Percentiles rank a stretch among this genome's conserved stretches.
Evolutionary conservation across 108 stramenopile species (phyloP).

Genomic region (Cyclotella baltica): DNA sequence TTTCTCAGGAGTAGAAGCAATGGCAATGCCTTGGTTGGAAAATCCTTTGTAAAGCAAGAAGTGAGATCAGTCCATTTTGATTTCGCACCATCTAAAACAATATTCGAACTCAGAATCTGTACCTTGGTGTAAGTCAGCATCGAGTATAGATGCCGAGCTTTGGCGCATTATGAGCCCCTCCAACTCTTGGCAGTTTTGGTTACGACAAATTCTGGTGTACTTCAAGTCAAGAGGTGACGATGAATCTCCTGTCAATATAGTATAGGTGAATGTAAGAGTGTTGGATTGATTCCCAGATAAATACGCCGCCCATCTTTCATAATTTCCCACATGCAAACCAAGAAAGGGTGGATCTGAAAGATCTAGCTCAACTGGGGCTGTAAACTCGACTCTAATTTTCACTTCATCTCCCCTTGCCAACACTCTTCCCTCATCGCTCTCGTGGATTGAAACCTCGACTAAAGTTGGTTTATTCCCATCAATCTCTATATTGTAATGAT

Average conservation of each 20-base stretch:
- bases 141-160: slow-evolving; percentile 18
- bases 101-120: not conserved
- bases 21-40: slow-evolving; percentile 27
- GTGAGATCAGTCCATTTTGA: not conserved
- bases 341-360: slow-evolving; percentile 22
- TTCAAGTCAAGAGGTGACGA: slow-evolving; percentile 29
- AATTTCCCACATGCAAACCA: slow-evolving; percentile 16
- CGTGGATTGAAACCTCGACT: slow-evolving; percentile 18
- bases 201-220: slow-evolving; percentile 26
- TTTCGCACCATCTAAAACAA: not conserved
- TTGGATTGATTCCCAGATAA: slow-evolving; percentile 35
- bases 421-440: slow-evolving; percentile 16
- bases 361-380: slow-evolving; percentile 31
- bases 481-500: slow-evolving; percentile 21
- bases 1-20: slow-evolving; percentile 19
- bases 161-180: slow-evolving; percentile 29
- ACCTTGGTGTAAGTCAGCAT: slow-evolving; percentile 25
- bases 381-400: slow-evolving; percentile 31
- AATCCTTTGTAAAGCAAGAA: slow-evolving; percentile 12
- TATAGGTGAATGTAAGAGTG: slow-evolving; percentile 22
- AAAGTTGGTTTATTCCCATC: slow-evolving; percentile 27
- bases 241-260: slow-evolving; percentile 26
- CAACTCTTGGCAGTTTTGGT: slow-evolving; percentile 13
- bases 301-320: slow-evolving; percentile 40
- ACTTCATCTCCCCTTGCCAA: slow-evolving; percentile 27